A percentile compares a stretch with the other conserved stretches of the same genome.
Conservation (phyloP, 148 eudicot species). For the Chenopodium suecicum region DNA sequence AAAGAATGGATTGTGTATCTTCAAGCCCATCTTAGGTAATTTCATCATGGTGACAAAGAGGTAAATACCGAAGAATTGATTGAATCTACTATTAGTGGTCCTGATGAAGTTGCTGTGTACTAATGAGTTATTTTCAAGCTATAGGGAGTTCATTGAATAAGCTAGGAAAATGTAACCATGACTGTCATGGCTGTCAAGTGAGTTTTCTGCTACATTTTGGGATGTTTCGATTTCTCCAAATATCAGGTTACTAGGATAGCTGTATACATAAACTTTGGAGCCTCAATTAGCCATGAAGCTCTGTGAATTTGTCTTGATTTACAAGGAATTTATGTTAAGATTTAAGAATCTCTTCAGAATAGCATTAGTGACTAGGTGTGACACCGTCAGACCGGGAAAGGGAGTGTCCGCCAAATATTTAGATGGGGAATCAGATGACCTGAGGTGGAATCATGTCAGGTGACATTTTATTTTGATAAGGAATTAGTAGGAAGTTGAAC, state of each 20-base stretch:
- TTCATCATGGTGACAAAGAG: background rate
- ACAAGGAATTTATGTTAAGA: background rate
- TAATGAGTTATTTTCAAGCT: background rate
- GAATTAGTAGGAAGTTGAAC: background rate
- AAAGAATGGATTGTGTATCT: background rate
- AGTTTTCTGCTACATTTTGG: background rate
- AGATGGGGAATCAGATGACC: background rate
- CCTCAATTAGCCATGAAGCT: background rate
- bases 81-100: background rate
- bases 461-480: background rate
- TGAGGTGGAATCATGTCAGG: too few species aligned
- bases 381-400: background rate
- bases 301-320: background rate
- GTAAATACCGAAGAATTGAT: background rate
- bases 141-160: background rate
- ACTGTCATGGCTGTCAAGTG: background rate
- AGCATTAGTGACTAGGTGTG: background rate
- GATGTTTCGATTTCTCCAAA: too few species aligned
- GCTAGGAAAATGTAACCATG: background rate
- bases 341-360: background rate
- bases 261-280: background rate
- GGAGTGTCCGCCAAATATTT: background rate
- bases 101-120: background rate
- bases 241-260: background rate
- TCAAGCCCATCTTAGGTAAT: background rate